A percentile compares a stretch with the other conserved stretches of the same genome.
Conservation (phyloP, 164 flowering plant genomes). For the Piper betle region DNA sequence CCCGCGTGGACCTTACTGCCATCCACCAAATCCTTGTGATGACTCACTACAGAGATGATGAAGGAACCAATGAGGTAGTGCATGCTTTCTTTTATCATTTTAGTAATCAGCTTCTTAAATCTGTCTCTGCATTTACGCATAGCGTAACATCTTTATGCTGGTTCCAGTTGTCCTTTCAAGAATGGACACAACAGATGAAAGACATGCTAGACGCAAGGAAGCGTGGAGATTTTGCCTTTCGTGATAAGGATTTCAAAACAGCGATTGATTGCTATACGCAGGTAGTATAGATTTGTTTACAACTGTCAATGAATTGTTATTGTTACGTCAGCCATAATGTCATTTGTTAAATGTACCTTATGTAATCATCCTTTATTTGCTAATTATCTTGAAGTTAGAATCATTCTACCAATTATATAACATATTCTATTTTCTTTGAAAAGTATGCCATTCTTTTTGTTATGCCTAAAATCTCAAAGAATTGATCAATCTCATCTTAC, state of each 20-base stretch:
- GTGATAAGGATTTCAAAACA: constrained; percentile 80
- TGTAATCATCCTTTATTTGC: too few relatives aligned
- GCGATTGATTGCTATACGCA: constrained; percentile 91
- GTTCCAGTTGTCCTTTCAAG: constrained; percentile 88
- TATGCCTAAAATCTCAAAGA: too few relatives aligned
- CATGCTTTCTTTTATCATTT: neutral
- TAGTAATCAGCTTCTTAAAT: neutral
- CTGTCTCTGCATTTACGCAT: neutral
- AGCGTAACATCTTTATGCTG: neutral
- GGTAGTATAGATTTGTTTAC: constrained; percentile 23
- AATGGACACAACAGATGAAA: constrained; percentile 99
- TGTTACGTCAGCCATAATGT: too few relatives aligned
- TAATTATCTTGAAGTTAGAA: too few relatives aligned
- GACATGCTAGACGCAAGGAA: constrained; percentile 97
- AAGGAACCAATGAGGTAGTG: constrained; percentile 92
- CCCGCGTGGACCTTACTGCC: constrained; percentile 92
- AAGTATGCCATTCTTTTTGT: too few relatives aligned
- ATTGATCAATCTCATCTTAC: neutral
- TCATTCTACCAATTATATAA: too few relatives aligned
- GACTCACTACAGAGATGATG: constrained; percentile 87
- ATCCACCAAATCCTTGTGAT: constrained; percentile 81
- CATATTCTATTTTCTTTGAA: too few relatives aligned
- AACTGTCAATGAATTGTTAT: neutral
- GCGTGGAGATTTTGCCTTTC: constrained; percentile 90
- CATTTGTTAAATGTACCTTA: too few relatives aligned